Evolutionary conservation across 371 early-diverging fungal species (phyloP).

Genomic region (Hamiltosporidium tvaerminnensis): DNA sequence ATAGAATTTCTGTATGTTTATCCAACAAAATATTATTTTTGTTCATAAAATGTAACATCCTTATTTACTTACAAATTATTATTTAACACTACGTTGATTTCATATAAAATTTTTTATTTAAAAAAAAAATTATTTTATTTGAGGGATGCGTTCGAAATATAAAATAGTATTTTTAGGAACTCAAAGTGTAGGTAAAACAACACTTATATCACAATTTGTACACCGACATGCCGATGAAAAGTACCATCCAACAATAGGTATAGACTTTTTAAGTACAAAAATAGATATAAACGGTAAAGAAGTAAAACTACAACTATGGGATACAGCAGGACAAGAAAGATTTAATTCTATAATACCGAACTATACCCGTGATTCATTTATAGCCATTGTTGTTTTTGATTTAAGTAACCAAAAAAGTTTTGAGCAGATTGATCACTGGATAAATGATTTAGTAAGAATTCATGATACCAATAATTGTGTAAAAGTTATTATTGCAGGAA

Average conservation of each 20-base stretch:
- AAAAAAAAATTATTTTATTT: no score
- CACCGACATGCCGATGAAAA: constrained; percentile 25
- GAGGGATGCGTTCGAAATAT: constrained; percentile 49
- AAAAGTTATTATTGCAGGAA: constrained; percentile 51
- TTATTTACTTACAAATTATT: no score
- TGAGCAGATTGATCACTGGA: constrained; percentile 49
- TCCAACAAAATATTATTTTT: no score
- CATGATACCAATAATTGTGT: constrained; percentile 33
- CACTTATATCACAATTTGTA: constrained; percentile 49
- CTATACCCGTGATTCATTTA: constrained; percentile 42
- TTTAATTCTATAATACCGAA: constrained; percentile 52
- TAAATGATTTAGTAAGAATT: constrained; percentile 42
- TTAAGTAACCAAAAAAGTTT: constrained; percentile 18
- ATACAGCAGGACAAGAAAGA: constrained; percentile 55
- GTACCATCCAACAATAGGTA: constrained; percentile 52
- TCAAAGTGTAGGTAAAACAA: constrained; percentile 52
- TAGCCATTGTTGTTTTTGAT: constrained; percentile 9
- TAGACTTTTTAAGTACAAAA: constrained; percentile 50
- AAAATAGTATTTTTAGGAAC: constrained; percentile 54
- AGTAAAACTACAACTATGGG: constrained; percentile 53
- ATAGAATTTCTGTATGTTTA: no score
- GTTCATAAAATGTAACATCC: no score
- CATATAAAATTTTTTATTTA: no score
- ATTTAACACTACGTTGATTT: no score
- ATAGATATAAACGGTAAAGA: constrained; percentile 34